These are phyloP conservation scores for Talaromyces adpressus DNA, from an alignment of 495 filamentous ascomycete genomes.

Conservation along the genomic window DNA sequence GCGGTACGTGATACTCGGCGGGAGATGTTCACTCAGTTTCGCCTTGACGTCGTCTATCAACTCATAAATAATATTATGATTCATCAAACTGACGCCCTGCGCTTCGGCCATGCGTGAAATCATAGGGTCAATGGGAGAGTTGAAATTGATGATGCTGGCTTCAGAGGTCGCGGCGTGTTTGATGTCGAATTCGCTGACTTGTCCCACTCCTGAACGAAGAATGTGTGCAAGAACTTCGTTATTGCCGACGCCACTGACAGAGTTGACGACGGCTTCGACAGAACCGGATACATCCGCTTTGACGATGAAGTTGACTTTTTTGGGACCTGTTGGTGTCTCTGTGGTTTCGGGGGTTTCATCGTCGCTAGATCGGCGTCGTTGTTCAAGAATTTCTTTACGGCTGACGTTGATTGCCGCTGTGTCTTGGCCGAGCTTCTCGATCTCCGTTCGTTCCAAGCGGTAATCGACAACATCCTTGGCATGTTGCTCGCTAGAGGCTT, in stretches of 20 bases:
- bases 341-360: slow-evolving; percentile 32
- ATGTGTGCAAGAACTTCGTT: slow-evolving; percentile 73
- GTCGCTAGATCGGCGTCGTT: slow-evolving; percentile 34
- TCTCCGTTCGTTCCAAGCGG: slow-evolving; percentile 58
- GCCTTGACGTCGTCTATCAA: slow-evolving; percentile 76
- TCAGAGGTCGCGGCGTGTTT: slow-evolving; percentile 71
- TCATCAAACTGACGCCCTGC: slow-evolving; percentile 65
- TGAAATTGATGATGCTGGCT: slow-evolving; percentile 79
- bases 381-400: slow-evolving; percentile 55
- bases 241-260: slow-evolving; percentile 69
- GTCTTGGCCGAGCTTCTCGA: slow-evolving; percentile 54
- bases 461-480: slow-evolving; percentile 78
- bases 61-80: slow-evolving; percentile 90
- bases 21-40: slow-evolving; percentile 57
- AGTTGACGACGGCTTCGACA: slow-evolving; percentile 78
- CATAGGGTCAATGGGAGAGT: slow-evolving; percentile 59
- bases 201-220: slow-evolving; percentile 69
- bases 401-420: slow-evolving; percentile 70
- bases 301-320: slow-evolving; percentile 72
- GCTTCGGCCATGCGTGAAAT: slow-evolving; percentile 63
- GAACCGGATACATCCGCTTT: slow-evolving; percentile 93
- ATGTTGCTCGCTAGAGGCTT: slow-evolving; percentile 68
- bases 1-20: slow-evolving; percentile 53
- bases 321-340: slow-evolving; percentile 39
- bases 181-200: slow-evolving; percentile 79